phyloP scores from a whole-genome alignment of 2,329 filamentous ascomycete species.

The Fusarium equiseti region DNA sequence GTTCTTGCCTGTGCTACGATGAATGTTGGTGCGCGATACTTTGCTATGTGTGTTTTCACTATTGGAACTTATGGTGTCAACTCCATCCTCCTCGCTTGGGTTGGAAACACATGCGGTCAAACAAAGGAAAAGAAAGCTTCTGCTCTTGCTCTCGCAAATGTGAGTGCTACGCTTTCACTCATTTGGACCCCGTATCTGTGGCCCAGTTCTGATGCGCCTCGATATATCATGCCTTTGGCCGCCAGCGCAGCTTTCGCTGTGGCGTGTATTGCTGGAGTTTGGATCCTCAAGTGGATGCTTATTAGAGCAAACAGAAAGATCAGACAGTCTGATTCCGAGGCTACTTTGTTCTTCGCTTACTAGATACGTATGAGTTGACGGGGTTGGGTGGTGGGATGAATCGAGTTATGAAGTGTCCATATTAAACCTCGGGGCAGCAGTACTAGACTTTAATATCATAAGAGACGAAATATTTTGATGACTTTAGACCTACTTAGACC shows the following conservation, averaged over 20 bases:
- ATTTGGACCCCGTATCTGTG: constrained; percentile 44
- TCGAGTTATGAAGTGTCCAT: background rate
- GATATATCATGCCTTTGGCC: constrained; percentile 38
- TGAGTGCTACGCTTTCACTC: background rate
- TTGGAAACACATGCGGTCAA: constrained; percentile 56
- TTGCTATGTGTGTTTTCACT: constrained; percentile 55
- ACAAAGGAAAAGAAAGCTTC: constrained; percentile 63
- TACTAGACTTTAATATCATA: background rate
- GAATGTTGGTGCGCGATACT: constrained; percentile 40
- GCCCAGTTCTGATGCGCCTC: constrained; percentile 39
- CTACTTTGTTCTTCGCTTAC: constrained; percentile 42
- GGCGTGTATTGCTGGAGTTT: constrained; percentile 50
- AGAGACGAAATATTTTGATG: background rate
- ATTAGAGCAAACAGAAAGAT: constrained; percentile 46
- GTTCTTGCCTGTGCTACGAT: constrained; percentile 45
- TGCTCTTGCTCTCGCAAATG: constrained; percentile 52
- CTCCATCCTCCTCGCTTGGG: constrained; percentile 60
- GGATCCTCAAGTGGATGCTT: constrained; percentile 47
- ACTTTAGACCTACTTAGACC: background rate
- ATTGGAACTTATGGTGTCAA: constrained; percentile 55
- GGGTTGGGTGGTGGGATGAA: background rate
- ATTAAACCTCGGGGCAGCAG: too few relatives aligned
- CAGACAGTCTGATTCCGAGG: constrained; percentile 41
- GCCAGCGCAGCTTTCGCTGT: constrained; percentile 47
- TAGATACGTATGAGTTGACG: background rate